These are phyloP conservation scores for Magnaporthiopsis rhizophila DNA, from an alignment of 2,329 filamentous ascomycete genomes.

Conservation along the genomic window DNA sequence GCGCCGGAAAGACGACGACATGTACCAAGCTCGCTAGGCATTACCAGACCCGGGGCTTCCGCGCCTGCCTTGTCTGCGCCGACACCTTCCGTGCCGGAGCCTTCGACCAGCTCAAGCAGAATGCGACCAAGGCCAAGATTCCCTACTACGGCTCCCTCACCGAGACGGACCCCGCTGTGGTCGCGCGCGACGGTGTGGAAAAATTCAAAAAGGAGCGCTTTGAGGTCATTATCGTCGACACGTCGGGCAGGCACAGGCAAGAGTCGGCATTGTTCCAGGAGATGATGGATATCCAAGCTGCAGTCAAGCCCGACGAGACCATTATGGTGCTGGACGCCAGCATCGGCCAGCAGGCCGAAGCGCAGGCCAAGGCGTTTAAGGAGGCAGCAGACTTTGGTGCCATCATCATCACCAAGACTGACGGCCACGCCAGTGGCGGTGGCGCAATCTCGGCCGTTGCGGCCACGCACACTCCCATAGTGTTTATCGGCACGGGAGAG, in stretches of 20 bases:
- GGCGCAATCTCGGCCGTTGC: constrained; percentile 97
- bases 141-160: constrained; percentile 97
- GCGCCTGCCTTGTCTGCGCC: constrained; percentile 87
- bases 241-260: constrained; percentile 87
- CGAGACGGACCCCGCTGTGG: constrained; percentile 89
- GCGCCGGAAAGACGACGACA: constrained; percentile 95
- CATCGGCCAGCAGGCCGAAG: constrained; percentile 92
- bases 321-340: constrained; percentile 97
- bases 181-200: constrained; percentile 91
- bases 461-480: constrained; percentile 91
- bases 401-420: constrained; percentile 98
- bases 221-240: constrained; percentile 98
- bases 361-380: constrained; percentile 94
- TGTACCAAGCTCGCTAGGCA: constrained; percentile 95
- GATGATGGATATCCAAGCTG: constrained; percentile 93
- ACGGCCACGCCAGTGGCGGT: constrained; percentile 90
- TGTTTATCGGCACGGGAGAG: constrained; percentile 96
- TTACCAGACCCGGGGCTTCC: constrained; percentile 91
- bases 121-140: constrained; percentile 97
- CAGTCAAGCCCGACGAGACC: constrained; percentile 87
- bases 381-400: constrained; percentile 94
- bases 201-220: constrained; percentile 99
- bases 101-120: constrained; percentile 98
- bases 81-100: constrained; percentile 98
- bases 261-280: constrained; percentile 93